These are phyloP conservation scores for Sonneratia caseolaris DNA, from an alignment of 345 rosid genomes.

Conservation along the genomic window DNA sequence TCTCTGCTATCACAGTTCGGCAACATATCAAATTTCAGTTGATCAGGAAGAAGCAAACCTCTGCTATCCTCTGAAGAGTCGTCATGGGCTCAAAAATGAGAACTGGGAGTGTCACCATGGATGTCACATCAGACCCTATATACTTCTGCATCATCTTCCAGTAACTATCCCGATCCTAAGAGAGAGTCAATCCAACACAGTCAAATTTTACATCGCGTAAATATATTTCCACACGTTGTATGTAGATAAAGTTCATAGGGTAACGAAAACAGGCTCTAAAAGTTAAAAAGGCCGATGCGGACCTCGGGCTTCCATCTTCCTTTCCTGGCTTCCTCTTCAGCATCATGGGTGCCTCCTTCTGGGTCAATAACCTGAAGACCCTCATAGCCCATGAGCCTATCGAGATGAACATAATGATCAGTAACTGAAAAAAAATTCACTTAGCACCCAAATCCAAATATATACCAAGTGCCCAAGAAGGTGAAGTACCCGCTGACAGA, in stretches of 20 bases:
- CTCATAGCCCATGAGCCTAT: constrained; percentile 34
- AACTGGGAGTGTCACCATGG: constrained; percentile 96
- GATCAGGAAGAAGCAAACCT: constrained; percentile 33
- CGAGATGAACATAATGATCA: not conserved
- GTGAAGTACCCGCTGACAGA: constrained; percentile 70
- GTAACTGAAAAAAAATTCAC: not conserved
- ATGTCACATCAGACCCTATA: constrained; percentile 76
- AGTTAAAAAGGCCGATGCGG: not conserved
- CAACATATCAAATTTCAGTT: no score
- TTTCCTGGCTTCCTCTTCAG: constrained; percentile 79
- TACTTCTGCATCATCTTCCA: constrained; percentile 97
- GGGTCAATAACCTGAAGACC: constrained; percentile 87
- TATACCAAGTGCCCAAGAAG: not conserved
- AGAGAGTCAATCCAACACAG: not conserved
- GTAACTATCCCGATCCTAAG: constrained; percentile 73
- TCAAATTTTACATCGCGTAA: not conserved
- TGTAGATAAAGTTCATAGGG: not conserved
- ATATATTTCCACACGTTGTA: not conserved
- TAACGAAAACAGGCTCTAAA: no score
- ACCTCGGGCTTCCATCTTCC: constrained; percentile 95
- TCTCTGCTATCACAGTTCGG: no score
- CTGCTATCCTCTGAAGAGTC: constrained; percentile 92
- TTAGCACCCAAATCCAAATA: not conserved
- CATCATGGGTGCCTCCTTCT: constrained; percentile 87
- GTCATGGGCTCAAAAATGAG: constrained; percentile 88